Conservation (phyloP, 2,329 filamentous ascomycete genomes). For the Chrysosporium queenslandicum region DNA sequence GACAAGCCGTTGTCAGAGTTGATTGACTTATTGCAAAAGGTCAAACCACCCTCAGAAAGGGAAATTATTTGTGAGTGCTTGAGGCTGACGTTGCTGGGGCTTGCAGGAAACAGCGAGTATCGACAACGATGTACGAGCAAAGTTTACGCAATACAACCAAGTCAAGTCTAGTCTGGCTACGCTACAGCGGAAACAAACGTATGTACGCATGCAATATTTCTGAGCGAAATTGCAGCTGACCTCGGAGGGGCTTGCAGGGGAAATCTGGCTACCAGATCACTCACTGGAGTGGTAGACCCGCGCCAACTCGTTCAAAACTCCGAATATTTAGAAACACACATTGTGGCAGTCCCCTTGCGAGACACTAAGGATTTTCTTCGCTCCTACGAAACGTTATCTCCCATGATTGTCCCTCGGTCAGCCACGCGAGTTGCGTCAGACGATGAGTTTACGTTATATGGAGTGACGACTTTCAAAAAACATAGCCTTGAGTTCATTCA, state of each 20-base stretch:
- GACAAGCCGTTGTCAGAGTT: slow-evolving; percentile 84
- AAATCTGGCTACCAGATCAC: slow-evolving; percentile 87
- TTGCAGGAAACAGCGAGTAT: slow-evolving; percentile 73
- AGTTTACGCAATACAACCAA: slow-evolving; percentile 88
- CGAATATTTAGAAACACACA: slow-evolving; percentile 92
- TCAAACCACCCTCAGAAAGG: slow-evolving; percentile 26
- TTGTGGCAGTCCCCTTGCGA: slow-evolving; percentile 75
- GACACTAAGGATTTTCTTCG: slow-evolving; percentile 79
- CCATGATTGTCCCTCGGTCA: slow-evolving; percentile 90
- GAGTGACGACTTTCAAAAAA: slow-evolving; percentile 91
- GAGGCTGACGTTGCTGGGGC: slow-evolving; percentile 3
- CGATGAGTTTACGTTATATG: slow-evolving; percentile 79
- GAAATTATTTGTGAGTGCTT: not conserved
- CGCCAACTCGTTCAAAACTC: slow-evolving; percentile 73
- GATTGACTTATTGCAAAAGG: slow-evolving; percentile 80
- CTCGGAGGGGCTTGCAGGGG: slow-evolving; percentile 47
- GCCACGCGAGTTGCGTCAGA: slow-evolving; percentile 70
- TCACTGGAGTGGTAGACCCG: slow-evolving; percentile 79
- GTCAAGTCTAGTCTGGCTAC: slow-evolving; percentile 75
- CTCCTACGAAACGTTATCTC: slow-evolving; percentile 75
- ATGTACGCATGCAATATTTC: slow-evolving; percentile 25
- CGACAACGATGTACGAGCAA: slow-evolving; percentile 91
- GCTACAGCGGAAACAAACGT: slow-evolving; percentile 82
- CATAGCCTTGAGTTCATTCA: slow-evolving; percentile 75
- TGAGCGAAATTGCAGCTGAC: not conserved